Evolutionary conservation across 305 asterid genomes (phyloP).

Genomic region (Fraxinus baroniana): DNA sequence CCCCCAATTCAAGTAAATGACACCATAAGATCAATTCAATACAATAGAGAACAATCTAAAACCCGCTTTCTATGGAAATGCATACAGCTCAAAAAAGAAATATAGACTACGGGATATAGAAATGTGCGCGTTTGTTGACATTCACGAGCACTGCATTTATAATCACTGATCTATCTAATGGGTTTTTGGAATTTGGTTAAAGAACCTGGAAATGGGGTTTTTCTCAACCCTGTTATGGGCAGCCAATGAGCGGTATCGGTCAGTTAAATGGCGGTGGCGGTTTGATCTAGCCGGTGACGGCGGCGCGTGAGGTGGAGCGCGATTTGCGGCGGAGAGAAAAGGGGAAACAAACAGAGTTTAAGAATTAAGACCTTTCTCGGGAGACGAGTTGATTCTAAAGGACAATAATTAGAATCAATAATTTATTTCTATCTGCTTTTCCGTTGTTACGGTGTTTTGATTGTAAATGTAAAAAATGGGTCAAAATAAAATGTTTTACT

Average conservation of each 20-base stretch:
- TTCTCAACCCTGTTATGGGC: constrained; percentile 12
- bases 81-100: background rate
- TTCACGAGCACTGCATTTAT: constrained; percentile 27
- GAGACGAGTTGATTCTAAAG: constrained; percentile 19
- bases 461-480: too few relatives aligned
- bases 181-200: constrained; percentile 27
- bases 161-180: constrained; percentile 31
- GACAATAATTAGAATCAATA: background rate
- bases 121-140: background rate
- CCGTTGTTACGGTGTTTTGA: too few relatives aligned
- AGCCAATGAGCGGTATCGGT: constrained; percentile 16
- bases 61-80: background rate
- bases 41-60: background rate
- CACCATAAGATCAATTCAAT: background rate
- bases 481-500: too few relatives aligned
- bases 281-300: constrained; percentile 26
- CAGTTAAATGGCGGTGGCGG: background rate
- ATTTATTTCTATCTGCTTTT: background rate
- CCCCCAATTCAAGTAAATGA: background rate
- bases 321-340: constrained; percentile 34
- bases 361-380: constrained; percentile 33
- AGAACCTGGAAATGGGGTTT: constrained; percentile 43
- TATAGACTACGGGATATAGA: background rate
- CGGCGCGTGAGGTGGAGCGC: constrained; percentile 36
- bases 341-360: constrained; percentile 17